Conservation (phyloP, 2,329 filamentous ascomycete genomes). For the Pleomassaria siparia region DNA sequence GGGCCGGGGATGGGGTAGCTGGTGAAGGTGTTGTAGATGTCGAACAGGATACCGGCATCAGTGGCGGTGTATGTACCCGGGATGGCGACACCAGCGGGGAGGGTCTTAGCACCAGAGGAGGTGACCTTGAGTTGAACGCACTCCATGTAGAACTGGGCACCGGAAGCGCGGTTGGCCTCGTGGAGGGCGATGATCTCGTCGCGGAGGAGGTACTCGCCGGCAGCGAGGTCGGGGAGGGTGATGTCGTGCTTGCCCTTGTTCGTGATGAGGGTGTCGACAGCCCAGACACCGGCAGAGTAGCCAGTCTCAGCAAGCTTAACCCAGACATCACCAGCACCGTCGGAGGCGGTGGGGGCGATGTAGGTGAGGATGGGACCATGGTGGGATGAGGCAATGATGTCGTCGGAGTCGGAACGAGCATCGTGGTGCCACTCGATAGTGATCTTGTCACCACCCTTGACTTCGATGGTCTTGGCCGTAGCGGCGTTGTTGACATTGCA, state of each 20-base stretch:
- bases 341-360: constrained; percentile 48
- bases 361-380: constrained; percentile 58
- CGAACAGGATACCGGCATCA: constrained; percentile 46
- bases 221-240: constrained; percentile 43
- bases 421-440: constrained; percentile 56
- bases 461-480: constrained; percentile 47
- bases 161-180: constrained; percentile 38
- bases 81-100: constrained; percentile 50
- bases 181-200: constrained; percentile 51
- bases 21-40: constrained; percentile 41
- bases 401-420: constrained; percentile 46
- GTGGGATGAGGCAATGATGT: constrained; percentile 57
- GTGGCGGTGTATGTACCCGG: constrained; percentile 44
- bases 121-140: constrained; percentile 47
- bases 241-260: constrained; percentile 48
- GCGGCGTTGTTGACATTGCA: constrained; percentile 39
- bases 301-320: constrained; percentile 50
- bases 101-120: constrained; percentile 31
- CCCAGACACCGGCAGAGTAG: constrained; percentile 40
- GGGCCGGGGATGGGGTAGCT: constrained; percentile 47
- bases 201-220: constrained; percentile 48
- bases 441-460: constrained; percentile 53
- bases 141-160: constrained; percentile 50
- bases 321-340: constrained; percentile 56
- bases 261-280: constrained; percentile 43